A percentile compares a stretch with the other conserved stretches of the same genome.
Evolutionary conservation across 257 asterid species (phyloP).

Genomic region (Misopates orontium): DNA sequence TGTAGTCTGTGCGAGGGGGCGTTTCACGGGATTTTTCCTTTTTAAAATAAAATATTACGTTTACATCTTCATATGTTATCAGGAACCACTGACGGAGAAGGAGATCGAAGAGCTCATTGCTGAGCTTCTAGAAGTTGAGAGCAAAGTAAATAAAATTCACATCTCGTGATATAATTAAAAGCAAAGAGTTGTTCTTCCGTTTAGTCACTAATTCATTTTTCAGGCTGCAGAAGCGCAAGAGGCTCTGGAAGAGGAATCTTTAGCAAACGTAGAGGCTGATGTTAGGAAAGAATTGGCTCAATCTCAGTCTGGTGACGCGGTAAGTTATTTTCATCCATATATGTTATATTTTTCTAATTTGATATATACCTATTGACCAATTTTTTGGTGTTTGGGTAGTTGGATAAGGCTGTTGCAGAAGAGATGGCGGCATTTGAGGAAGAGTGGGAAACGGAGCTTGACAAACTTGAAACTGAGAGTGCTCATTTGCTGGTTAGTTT

Average conservation of each 20-base stretch:
- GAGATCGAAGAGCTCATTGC: conserved; percentile 86
- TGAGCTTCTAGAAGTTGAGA: conserved; percentile 88
- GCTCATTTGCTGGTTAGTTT: conserved; percentile 64
- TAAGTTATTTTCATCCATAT: conserved; percentile 22
- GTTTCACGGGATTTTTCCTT: not conserved
- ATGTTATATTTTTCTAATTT: conserved; percentile 2
- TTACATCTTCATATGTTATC: conserved; percentile 16
- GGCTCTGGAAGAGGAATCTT: conserved; percentile 82
- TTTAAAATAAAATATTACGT: not conserved
- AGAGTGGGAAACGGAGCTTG: conserved; percentile 87
- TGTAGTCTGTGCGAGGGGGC: not conserved
- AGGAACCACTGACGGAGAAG: conserved; percentile 88
- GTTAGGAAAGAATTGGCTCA: conserved; percentile 83
- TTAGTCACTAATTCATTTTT: conserved; percentile 25
- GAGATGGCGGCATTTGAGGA: conserved; percentile 82
- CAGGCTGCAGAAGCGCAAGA: conserved; percentile 99
- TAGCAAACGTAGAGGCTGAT: conserved; percentile 74
- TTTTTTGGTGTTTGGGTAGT: conserved; percentile 39
- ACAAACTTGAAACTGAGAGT: conserved; percentile 87
- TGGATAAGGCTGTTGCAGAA: conserved; percentile 75
- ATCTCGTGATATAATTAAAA: conserved; percentile 8
- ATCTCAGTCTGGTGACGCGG: conserved; percentile 64
- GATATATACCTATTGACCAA: conserved; percentile 8
- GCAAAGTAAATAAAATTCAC: conserved; percentile 48
- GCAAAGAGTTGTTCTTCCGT: conserved; percentile 15